These are phyloP conservation scores for Chlamydomonas sphaeroides DNA, from an alignment of 139 green algal genomes.

Conservation along the genomic window DNA sequence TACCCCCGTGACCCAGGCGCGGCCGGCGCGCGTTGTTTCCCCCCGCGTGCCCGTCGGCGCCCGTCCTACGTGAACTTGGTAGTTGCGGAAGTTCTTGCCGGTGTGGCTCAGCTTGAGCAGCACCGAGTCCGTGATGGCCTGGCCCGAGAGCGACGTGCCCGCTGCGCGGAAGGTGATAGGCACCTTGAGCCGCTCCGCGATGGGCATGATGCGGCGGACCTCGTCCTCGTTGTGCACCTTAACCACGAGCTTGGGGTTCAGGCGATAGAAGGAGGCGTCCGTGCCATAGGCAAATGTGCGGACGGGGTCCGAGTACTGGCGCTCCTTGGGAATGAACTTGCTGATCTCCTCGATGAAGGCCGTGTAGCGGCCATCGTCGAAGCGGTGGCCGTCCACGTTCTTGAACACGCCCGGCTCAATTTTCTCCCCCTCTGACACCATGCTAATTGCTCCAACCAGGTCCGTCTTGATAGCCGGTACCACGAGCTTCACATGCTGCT, in stretches of 20 bases:
- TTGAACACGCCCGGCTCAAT: constrained; percentile 64
- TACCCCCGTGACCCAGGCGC: too few species aligned
- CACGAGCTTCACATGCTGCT: constrained; percentile 4
- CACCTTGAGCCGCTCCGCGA: constrained; percentile 86
- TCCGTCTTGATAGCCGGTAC: constrained; percentile 67
- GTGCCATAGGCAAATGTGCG: constrained; percentile 91
- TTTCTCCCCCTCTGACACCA: constrained; percentile 53
- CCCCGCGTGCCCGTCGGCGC: neutral
- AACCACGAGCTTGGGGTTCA: constrained; percentile 86
- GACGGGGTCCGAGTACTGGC: constrained; percentile 90
- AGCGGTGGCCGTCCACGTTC: constrained; percentile 56
- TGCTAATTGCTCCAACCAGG: constrained; percentile 69
- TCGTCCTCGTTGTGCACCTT: constrained; percentile 92
- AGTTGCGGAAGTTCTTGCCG: constrained; percentile 96
- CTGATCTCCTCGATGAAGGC: constrained; percentile 87
- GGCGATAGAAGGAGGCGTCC: constrained; percentile 94
- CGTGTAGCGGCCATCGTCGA: constrained; percentile 92
- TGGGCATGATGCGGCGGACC: constrained; percentile 85
- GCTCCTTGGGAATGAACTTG: constrained; percentile 81
- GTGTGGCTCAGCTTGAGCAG: constrained; percentile 97
- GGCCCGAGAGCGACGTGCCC: constrained; percentile 92
- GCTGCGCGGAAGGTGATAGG: constrained; percentile 96
- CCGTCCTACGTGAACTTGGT: constrained; percentile 84
- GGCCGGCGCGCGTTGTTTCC: too few species aligned
- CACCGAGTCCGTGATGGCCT: constrained; percentile 94